phyloP scores from a whole-genome alignment of 805 yeast genomes.

The Ogataea zsoltii region DNA sequence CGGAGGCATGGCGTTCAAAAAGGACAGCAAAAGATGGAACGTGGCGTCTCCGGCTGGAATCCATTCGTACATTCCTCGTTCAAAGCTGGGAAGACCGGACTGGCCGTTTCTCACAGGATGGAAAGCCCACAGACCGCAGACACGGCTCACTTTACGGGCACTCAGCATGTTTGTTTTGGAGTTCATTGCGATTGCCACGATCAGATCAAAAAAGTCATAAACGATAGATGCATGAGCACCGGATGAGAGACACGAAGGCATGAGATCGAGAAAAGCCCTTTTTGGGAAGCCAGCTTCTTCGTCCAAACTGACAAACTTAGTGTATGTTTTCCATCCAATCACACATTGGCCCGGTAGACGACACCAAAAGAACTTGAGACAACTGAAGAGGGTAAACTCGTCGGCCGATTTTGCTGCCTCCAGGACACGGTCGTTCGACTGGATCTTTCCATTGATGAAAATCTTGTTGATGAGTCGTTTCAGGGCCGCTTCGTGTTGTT shows the following conservation, averaged over 20 bases:
- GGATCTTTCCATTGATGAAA: constrained; percentile 54
- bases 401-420: constrained; percentile 53
- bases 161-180: constrained; percentile 75
- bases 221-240: constrained; percentile 90
- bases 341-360: constrained; percentile 77
- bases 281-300: constrained; percentile 64
- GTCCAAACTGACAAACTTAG: constrained; percentile 66
- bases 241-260: constrained; percentile 81
- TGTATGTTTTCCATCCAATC: constrained; percentile 84
- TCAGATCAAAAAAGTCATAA: constrained; percentile 80
- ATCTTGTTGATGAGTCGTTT: constrained; percentile 56
- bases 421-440: constrained; percentile 41
- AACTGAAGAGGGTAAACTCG: constrained; percentile 70
- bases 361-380: constrained; percentile 84
- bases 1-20: constrained; percentile 73
- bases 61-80: constrained; percentile 77
- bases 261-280: constrained; percentile 72
- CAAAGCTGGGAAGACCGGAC: constrained; percentile 49
- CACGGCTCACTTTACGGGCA: constrained; percentile 75
- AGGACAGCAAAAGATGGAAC: constrained; percentile 76
- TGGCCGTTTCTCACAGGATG: constrained; percentile 31
- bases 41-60: constrained; percentile 81
- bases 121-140: constrained; percentile 91
- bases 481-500: constrained; percentile 60
- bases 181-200: constrained; percentile 76